These are phyloP conservation scores for Ceratocystis harringtonii DNA, from an alignment of 2,329 filamentous ascomycete species.

Conservation along the genomic window DNA sequence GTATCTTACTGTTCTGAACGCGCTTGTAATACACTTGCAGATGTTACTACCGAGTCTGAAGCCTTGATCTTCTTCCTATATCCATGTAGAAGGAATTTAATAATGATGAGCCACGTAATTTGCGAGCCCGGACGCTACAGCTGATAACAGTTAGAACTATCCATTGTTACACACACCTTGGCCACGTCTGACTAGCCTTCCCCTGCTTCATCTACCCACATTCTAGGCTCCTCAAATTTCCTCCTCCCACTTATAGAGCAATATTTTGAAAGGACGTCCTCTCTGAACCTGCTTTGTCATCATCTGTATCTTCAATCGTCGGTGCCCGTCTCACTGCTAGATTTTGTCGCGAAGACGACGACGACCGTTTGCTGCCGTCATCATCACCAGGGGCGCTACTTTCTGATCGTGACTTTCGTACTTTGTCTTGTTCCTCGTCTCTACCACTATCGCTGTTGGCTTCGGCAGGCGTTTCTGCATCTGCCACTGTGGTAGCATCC, in stretches of 20 bases:
- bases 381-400: conserved; percentile 22
- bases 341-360: conserved; percentile 34
- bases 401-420: not conserved
- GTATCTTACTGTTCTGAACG: not conserved
- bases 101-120: not conserved
- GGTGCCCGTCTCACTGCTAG: conserved; percentile 8
- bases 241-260: conserved; percentile 1
- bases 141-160: not conserved
- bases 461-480: not conserved
- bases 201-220: not conserved
- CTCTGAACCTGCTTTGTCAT: conserved; percentile 2
- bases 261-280: conserved; percentile 16
- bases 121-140: not conserved
- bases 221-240: not conserved
- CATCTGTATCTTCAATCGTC: conserved; percentile 8
- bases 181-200: not conserved
- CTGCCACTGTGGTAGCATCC: conserved; percentile 15
- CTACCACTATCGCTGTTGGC: not conserved
- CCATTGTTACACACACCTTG: not conserved
- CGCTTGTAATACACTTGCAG: not conserved
- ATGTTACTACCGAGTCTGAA: not conserved
- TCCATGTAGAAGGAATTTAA: not conserved
- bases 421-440: not conserved
- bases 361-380: conserved; percentile 16
- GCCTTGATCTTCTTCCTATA: too few species aligned